Evolutionary conservation across 148 eudicot genomes (phyloP), one percentile per base, ranked within the genome.

Genomic region (Selenicereus undatus): DNA sequence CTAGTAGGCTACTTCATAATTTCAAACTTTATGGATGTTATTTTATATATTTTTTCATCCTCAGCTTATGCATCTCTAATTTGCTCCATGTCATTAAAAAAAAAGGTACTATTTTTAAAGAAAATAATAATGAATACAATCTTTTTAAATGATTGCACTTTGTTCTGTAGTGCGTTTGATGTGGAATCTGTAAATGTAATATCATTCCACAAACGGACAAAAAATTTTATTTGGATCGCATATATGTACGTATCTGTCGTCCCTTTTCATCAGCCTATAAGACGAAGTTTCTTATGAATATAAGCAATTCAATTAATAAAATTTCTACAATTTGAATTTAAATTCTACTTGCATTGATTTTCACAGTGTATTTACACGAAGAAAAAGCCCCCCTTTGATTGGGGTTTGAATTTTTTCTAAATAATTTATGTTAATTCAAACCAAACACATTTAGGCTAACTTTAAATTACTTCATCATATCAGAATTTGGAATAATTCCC

Each of bases 141-240:
- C n/a, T 72, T 72, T 72, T 36, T 18, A 35, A 72, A n/a, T 72
- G 21, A 24, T 17, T 20, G 76, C 36, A 69, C 76, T 70, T 81
- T 81, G 71, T 22, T 80, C 17, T 72, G 72, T 72, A 76, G 65
- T 80, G 80, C 77, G 64, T 48, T 22, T 76, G 83, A 48, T 32
- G 82, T 77, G 43, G 43, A 2, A 22, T 64, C 29, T 24, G 2
- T 9, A 6, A 64, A 64, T n/a, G 22, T 64, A 11, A 22, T 13
- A 22, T 56, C 8, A 11, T 64, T 64, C 76, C 64, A 83, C 52
- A 76, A 29, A 10, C 73, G 51, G 76, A 70, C 22, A 74, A 80
- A 13, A 43, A 29, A 58, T 48, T 48, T 48, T 10, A 68, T 79
- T 54, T 18, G 42, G 60, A 69, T 1, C 5, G 43, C 43, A 18